A percentile compares a stretch with the other conserved stretches of the same genome.
phyloP scores from a whole-genome alignment of 768 basidiomycete species.

The Mycena chlorophos region DNA sequence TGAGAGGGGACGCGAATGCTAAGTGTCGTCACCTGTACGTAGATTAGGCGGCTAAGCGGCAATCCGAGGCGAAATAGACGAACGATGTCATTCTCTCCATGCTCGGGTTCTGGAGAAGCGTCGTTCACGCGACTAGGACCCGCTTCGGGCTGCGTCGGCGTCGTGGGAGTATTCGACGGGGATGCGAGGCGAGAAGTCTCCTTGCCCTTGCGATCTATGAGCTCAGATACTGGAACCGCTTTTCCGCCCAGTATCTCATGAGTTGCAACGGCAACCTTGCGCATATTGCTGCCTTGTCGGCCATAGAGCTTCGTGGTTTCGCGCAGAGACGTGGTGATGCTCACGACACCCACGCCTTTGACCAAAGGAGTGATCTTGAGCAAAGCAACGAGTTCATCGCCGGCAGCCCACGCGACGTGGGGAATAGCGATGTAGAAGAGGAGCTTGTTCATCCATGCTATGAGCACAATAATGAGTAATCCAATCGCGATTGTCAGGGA shows the following conservation, averaged over 20 bases:
- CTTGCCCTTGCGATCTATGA: constrained; percentile 12
- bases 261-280: constrained; percentile 58
- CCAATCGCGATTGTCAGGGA: background rate
- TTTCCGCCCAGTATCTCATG: constrained; percentile 70
- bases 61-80: background rate
- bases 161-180: background rate
- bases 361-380: constrained; percentile 84
- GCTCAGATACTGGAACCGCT: constrained; percentile 40
- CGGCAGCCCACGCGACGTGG: constrained; percentile 93
- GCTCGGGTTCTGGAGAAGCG: constrained; percentile 9
- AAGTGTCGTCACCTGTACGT: constrained; percentile 49
- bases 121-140: constrained; percentile 8
- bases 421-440: constrained; percentile 94
- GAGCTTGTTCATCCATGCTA: constrained; percentile 90
- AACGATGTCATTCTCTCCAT: constrained; percentile 19
- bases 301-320: constrained; percentile 69
- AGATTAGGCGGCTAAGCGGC: background rate
- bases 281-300: constrained; percentile 52
- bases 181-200: background rate
- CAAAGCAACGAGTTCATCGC: constrained; percentile 77
- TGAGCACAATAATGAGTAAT: background rate
- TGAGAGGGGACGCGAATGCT: constrained; percentile 59
- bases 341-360: constrained; percentile 81
- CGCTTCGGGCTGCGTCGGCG: background rate
- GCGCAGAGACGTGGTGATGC: constrained; percentile 68